Evolutionary conservation across 78 protist species (phyloP).

Genomic region (Polysphondylium violaceum): DNA sequence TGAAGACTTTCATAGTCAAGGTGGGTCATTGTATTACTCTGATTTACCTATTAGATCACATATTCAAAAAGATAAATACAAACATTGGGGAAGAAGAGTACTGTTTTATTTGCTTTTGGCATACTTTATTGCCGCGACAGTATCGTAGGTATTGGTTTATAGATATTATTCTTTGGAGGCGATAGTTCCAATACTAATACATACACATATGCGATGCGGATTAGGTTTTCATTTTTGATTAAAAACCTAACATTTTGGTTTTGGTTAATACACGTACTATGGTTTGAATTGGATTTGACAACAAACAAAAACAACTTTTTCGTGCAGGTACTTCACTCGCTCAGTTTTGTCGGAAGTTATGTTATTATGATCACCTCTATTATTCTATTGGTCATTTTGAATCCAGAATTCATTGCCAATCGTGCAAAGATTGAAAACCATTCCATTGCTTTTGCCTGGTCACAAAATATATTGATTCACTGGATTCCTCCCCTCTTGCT

Average conservation of each 20-base stretch:
- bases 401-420: slow-evolving; percentile 43
- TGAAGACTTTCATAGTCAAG: slow-evolving; percentile 32
- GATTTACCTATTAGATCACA: slow-evolving; percentile 35
- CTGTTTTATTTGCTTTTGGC: slow-evolving; percentile 55
- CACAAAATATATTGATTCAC: slow-evolving; percentile 32
- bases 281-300: slow-evolving; percentile 49
- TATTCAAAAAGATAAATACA: slow-evolving; percentile 56
- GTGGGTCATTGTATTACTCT: slow-evolving; percentile 61
- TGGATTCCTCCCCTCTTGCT: slow-evolving; percentile 41
- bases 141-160: slow-evolving; percentile 15
- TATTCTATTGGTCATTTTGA: slow-evolving; percentile 32
- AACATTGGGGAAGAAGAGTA: slow-evolving; percentile 49
- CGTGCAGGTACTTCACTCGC: slow-evolving; percentile 33
- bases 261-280: slow-evolving; percentile 53
- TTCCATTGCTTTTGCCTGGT: slow-evolving; percentile 46
- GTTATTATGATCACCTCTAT: slow-evolving; percentile 45
- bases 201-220: neutral
- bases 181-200: neutral
- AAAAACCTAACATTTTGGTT: slow-evolving; percentile 72
- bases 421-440: slow-evolving; percentile 41
- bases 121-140: slow-evolving; percentile 59
- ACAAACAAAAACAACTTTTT: slow-evolving; percentile 40
- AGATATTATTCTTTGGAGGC: neutral
- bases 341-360: slow-evolving; percentile 59
- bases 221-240: slow-evolving; percentile 61